phyloP scores from a whole-genome alignment of 768 basidiomycete genomes.

The Russula earlei region DNA sequence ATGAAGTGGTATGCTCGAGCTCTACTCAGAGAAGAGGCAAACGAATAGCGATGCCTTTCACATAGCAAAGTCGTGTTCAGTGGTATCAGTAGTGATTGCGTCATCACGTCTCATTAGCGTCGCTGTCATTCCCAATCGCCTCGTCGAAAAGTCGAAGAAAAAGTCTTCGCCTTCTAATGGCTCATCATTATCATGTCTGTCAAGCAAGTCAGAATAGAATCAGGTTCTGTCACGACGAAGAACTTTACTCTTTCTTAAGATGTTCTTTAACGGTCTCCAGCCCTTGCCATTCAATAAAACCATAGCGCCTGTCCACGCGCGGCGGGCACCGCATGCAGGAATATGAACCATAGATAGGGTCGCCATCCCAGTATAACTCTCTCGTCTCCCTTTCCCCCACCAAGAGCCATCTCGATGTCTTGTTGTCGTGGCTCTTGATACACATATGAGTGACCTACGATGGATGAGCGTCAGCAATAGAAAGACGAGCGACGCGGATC shows the following conservation, averaged over 20 bases:
- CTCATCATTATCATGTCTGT: neutral
- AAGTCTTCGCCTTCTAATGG: slow-evolving; percentile 2
- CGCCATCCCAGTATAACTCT: neutral
- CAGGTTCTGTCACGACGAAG: neutral
- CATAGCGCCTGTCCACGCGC: neutral
- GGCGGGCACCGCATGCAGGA: neutral
- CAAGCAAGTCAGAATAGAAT: neutral
- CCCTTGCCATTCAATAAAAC: neutral
- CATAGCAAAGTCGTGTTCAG: no score
- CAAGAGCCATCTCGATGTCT: neutral
- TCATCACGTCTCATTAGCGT: neutral
- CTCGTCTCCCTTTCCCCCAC: neutral
- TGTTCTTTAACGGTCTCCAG: neutral
- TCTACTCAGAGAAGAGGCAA: no score
- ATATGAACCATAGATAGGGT: neutral
- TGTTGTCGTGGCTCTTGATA: neutral
- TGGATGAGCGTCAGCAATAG: neutral
- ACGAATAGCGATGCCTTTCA: no score
- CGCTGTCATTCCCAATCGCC: neutral
- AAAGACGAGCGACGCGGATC: neutral
- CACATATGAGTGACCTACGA: neutral
- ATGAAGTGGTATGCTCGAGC: no score
- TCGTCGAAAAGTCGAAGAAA: neutral
- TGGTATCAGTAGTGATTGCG: neutral
- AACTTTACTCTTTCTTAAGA: neutral